These are phyloP conservation scores for Cordia subcordata DNA, from an alignment of 257 asterid species.

Conservation along the genomic window DNA sequence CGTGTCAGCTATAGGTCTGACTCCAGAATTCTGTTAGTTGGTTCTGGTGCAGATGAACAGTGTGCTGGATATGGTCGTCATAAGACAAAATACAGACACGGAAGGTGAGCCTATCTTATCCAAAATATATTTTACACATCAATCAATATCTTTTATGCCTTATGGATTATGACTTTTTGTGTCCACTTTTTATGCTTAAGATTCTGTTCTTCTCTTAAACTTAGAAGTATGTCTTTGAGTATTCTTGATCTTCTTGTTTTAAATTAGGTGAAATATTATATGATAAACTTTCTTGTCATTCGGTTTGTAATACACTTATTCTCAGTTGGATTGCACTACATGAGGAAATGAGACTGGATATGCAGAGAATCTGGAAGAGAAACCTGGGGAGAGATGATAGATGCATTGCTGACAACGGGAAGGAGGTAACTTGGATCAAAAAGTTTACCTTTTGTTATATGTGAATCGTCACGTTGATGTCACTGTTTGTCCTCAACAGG, in stretches of 20 bases:
- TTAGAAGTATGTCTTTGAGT: neutral
- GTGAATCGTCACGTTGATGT: constrained; percentile 3
- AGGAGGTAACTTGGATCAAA: constrained; percentile 56
- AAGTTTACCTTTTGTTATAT: constrained; percentile 2
- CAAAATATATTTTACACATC: neutral
- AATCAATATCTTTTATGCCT: neutral
- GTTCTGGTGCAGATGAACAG: constrained; percentile 98
- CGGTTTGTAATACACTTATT: constrained; percentile 4
- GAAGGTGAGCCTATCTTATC: constrained; percentile 40
- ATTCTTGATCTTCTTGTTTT: neutral
- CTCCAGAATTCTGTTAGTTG: constrained; percentile 81
- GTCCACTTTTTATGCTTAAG: neutral
- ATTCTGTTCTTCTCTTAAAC: neutral
- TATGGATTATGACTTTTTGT: neutral
- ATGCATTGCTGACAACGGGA: constrained; percentile 82
- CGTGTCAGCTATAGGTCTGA: constrained; percentile 56
- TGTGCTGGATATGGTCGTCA: constrained; percentile 99
- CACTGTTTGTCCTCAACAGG: constrained; percentile 35
- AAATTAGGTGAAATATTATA: neutral
- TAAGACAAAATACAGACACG: constrained; percentile 73
- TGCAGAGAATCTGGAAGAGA: constrained; percentile 98
- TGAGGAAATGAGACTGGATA: constrained; percentile 89
- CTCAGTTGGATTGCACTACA: constrained; percentile 82
- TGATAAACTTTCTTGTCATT: constrained; percentile 1
- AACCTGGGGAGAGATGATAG: constrained; percentile 97